Evolutionary conservation across 805 yeast species (phyloP).

Genomic region (Metschnikowia hibisci): DNA sequence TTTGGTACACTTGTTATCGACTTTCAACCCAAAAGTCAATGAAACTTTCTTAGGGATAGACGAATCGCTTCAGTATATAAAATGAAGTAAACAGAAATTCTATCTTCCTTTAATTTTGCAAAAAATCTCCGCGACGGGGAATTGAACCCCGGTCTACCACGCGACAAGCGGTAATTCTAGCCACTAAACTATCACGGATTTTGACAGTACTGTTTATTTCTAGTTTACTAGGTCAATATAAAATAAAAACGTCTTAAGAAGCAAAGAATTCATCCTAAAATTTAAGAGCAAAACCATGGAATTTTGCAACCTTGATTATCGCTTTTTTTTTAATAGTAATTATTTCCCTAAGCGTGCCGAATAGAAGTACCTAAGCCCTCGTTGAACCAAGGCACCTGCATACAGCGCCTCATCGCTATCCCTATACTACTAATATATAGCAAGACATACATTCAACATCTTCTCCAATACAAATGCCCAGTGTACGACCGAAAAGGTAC

Average conservation of each 20-base stretch:
- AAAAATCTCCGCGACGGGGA: constrained; percentile 20
- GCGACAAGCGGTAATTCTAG: constrained; percentile 23
- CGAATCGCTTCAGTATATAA: too few species aligned
- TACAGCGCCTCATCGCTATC: neutral
- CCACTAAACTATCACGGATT: constrained; percentile 22
- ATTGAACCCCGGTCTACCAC: constrained; percentile 23
- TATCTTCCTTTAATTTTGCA: too few species aligned
- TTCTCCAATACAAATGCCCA: constrained; percentile 5
- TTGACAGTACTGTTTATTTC: too few species aligned
- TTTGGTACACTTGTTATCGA: neutral
- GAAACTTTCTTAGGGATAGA: too few species aligned
- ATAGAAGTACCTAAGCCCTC: neutral
- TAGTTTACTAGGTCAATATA: too few species aligned
- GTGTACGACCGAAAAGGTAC: constrained; percentile 53
- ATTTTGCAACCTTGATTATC: too few species aligned
- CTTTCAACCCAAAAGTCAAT: too few species aligned
- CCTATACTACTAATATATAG: neutral
- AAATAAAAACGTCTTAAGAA: too few species aligned
- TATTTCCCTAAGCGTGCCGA: too few species aligned
- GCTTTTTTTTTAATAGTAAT: too few species aligned
- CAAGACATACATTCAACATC: neutral
- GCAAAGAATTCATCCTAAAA: neutral
- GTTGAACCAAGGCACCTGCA: neutral
- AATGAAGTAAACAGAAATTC: too few species aligned
- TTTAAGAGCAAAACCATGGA: neutral